Conservation (phyloP, 495 filamentous ascomycete species). For the Xylaria palmicola region DNA sequence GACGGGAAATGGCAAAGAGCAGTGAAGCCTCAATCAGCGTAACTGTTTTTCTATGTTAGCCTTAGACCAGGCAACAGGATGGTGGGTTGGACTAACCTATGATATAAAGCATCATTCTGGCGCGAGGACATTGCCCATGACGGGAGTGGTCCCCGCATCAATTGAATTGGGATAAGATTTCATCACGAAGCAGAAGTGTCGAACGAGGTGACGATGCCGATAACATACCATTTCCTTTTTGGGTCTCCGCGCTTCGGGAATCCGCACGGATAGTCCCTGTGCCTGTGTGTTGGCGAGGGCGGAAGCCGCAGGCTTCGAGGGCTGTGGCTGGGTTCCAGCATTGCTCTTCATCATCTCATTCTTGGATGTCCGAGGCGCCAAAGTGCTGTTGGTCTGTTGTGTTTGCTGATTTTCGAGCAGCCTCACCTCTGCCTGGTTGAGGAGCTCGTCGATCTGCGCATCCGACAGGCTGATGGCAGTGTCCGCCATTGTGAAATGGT, state of each 20-base stretch:
- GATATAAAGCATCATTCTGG: slow-evolving; percentile 59
- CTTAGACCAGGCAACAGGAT: slow-evolving; percentile 15
- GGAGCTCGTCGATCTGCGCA: slow-evolving; percentile 29
- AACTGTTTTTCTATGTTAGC: slow-evolving; percentile 76
- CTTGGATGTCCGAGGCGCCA: background rate
- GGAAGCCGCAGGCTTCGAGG: slow-evolving; percentile 7
- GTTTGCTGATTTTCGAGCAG: slow-evolving; percentile 26
- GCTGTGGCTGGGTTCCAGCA: slow-evolving; percentile 13
- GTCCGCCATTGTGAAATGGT: slow-evolving; percentile 52
- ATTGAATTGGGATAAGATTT: slow-evolving; percentile 47
- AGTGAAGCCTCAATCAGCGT: slow-evolving; percentile 72
- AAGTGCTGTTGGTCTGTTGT: slow-evolving; percentile 19
- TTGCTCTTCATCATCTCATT: slow-evolving; percentile 6
- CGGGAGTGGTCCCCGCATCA: slow-evolving; percentile 53
- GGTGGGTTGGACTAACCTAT: slow-evolving; percentile 8
- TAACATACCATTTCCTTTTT: slow-evolving; percentile 43
- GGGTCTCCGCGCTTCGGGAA: slow-evolving; percentile 34
- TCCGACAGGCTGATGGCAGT: slow-evolving; percentile 23
- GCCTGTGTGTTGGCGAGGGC: slow-evolving; percentile 19
- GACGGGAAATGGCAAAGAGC: slow-evolving; percentile 13
- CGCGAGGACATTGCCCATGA: slow-evolving; percentile 71
- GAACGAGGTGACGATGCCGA: background rate
- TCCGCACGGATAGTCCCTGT: slow-evolving; percentile 39
- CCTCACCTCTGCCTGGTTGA: slow-evolving; percentile 29
- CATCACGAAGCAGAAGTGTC: slow-evolving; percentile 36